These are phyloP conservation scores for Gossypium stocksii DNA, from an alignment of 345 rosid species.

Conservation along the genomic window DNA sequence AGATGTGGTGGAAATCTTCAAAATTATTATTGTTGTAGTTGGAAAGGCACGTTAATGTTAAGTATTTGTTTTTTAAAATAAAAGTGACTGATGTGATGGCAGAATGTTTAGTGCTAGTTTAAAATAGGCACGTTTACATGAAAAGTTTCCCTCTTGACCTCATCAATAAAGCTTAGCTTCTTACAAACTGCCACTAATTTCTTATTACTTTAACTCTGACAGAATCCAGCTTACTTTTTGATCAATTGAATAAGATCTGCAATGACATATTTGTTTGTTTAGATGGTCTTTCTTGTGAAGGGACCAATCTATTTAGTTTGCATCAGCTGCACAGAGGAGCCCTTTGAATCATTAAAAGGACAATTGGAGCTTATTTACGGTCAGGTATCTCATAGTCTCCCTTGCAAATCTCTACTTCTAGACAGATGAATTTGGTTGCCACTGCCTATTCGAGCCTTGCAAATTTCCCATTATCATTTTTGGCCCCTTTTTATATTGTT, in stretches of 20 bases:
- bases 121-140: neutral
- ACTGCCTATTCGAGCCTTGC: neutral
- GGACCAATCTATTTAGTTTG: slow-evolving; percentile 97
- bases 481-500: neutral
- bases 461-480: neutral
- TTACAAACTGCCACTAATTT: neutral
- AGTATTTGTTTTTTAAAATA: neutral
- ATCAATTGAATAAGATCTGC: slow-evolving; percentile 15
- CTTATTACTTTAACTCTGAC: neutral
- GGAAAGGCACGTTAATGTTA: neutral
- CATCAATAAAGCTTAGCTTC: neutral
- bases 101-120: neutral
- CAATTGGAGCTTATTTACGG: slow-evolving; percentile 94
- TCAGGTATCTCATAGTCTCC: slow-evolving; percentile 55
- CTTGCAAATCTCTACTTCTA: neutral
- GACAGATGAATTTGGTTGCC: neutral
- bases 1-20: neutral
- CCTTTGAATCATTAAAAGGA: slow-evolving; percentile 76
- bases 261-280: slow-evolving; percentile 17
- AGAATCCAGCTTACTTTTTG: neutral
- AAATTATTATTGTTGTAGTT: neutral
- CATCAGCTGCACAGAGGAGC: slow-evolving; percentile 96
- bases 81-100: neutral
- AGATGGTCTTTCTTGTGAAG: slow-evolving; percentile 97
- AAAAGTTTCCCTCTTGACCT: neutral